Evolutionary conservation across 108 stramenopile genomes (phyloP).

Genomic region (Nannochloropsis salina): DNA sequence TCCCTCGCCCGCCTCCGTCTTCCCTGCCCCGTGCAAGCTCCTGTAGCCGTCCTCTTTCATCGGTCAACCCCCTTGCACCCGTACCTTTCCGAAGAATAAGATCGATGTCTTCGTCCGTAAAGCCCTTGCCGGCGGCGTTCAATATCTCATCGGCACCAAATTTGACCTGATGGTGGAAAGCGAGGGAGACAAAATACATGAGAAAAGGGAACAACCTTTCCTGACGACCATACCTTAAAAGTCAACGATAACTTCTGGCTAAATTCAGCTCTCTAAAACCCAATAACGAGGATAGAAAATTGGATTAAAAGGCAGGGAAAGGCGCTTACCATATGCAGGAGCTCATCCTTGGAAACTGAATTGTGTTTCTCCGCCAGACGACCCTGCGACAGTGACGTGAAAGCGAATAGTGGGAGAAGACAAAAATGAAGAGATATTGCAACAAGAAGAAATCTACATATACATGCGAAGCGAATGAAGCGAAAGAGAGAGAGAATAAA

Average conservation of each 20-base stretch:
- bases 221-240: not conserved
- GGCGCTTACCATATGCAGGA: conserved; percentile 96
- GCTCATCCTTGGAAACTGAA: conserved; percentile 74
- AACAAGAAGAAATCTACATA: too few relatives aligned
- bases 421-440: not conserved
- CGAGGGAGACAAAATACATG: not conserved
- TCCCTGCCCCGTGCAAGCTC: not conserved
- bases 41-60: conserved; percentile 55
- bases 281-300: not conserved
- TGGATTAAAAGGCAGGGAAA: not conserved
- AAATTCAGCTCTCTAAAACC: not conserved
- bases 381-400: conserved; percentile 21
- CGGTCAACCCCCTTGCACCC: conserved; percentile 66
- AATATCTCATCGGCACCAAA: conserved; percentile 95
- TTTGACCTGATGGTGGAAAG: conserved; percentile 56
- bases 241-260: not conserved
- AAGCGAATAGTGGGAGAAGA: not conserved
- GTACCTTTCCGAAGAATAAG: conserved; percentile 82
- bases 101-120: conserved; percentile 95
- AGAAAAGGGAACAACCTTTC: not conserved
- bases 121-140: conserved; percentile 49
- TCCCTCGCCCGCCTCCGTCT: not conserved
- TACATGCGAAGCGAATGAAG: too few relatives aligned
- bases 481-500: too few relatives aligned
- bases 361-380: conserved; percentile 44